Evolutionary conservation across 2,329 filamentous ascomycete species (phyloP).

Genomic region (Curvularia verruculosa): DNA sequence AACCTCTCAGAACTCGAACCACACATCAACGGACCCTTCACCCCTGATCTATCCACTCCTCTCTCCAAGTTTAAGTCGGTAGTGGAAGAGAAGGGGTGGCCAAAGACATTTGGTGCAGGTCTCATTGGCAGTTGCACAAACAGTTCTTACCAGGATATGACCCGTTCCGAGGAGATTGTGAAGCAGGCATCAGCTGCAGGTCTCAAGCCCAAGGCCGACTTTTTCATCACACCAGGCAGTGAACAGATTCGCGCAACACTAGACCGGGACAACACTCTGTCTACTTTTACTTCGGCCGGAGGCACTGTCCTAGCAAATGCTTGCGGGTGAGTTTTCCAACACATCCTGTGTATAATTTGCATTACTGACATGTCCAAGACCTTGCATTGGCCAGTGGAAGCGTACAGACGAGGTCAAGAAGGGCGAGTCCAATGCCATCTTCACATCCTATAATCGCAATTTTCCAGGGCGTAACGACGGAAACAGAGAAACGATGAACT

Average conservation of each 20-base stretch:
- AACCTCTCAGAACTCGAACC: slow-evolving; percentile 90
- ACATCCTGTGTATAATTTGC: background rate
- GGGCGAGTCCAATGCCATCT: slow-evolving; percentile 89
- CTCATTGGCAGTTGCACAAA: slow-evolving; percentile 99
- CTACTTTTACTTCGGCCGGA: slow-evolving; percentile 84
- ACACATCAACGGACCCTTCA: slow-evolving; percentile 96
- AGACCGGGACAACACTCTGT: slow-evolving; percentile 83
- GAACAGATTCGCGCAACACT: slow-evolving; percentile 96
- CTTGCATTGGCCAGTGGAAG: slow-evolving; percentile 91
- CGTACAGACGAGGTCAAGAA: slow-evolving; percentile 84
- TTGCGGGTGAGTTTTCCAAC: slow-evolving; percentile 60
- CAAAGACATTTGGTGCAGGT: slow-evolving; percentile 85
- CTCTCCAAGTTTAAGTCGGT: slow-evolving; percentile 87
- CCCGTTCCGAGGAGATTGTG: slow-evolving; percentile 87
- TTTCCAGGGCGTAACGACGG: slow-evolving; percentile 97
- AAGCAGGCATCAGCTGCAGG: slow-evolving; percentile 91
- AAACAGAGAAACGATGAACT: slow-evolving; percentile 97
- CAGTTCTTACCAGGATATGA: slow-evolving; percentile 99
- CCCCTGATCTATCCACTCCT: slow-evolving; percentile 91
- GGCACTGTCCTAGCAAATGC: slow-evolving; percentile 92
- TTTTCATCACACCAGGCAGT: slow-evolving; percentile 95
- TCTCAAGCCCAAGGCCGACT: slow-evolving; percentile 84
- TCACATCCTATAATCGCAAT: slow-evolving; percentile 98
- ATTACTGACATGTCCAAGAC: slow-evolving; percentile 51
- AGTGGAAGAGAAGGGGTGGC: slow-evolving; percentile 86